Base-by-base conservation (phyloP, 768 basidiomycete genomes). In the Crucibulum laeve region DNA sequence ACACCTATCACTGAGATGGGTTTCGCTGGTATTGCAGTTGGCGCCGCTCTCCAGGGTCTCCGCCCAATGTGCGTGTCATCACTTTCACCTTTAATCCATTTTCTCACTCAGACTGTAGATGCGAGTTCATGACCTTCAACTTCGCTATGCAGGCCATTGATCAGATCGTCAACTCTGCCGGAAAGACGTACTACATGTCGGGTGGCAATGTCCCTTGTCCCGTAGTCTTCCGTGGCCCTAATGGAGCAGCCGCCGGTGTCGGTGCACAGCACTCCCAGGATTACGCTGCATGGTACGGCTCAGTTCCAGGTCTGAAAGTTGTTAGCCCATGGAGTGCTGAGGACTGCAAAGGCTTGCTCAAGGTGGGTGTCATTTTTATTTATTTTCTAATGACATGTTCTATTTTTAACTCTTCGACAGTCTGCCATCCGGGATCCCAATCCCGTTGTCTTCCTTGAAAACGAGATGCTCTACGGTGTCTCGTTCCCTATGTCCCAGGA, bases 41-140 rank as follows among this genome's bases (percentile, higher is more conserved):
- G 96, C 61, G 83, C 96, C 48, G 96, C 91, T 36, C 79, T 98
- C 25, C 83, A 91, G 56, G 96, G 96, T 58, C 81, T 99, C 44
- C 80, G 94, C 54, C 96, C 96, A 48, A 77, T 99, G 89, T 89
- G 5, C 33, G 2, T 40, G 18, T 35, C 37, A 17, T 37, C 24
- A 13, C 24, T 49, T 24, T 44, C 38, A 48, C 34, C n/a, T 45
- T 43, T 34, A 36, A 38, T 49, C 33, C 26, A 25, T 38, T 52
- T 34, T 43, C 47, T 51, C 19, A 52, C 32, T 23, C 28, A 30
- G 22, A 25, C 19, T 28, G 24, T 47, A 92, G 90, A 58, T 97
- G 94, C 78, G 95, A 98, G 74, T 99, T 97, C 75, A 98, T 97
- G 95, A 98, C 95, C 13, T 98, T 95, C 77, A 98, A 99, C 77